These are phyloP conservation scores for Beta vulgaris DNA, from an alignment of 148 eudicot genomes.

Conservation along the genomic window DNA sequence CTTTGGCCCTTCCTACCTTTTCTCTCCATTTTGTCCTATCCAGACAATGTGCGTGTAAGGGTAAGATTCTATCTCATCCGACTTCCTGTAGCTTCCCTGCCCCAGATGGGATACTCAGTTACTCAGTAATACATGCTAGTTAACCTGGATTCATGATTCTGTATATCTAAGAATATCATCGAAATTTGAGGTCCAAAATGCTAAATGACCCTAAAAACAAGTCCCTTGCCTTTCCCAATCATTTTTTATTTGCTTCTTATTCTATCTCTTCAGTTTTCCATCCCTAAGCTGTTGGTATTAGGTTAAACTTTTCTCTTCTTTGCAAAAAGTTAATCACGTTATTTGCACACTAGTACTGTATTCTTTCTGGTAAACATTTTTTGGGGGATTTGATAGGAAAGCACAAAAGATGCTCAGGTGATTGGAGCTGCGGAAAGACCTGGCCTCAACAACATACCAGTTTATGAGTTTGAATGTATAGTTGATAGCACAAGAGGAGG, in stretches of 20 bases:
- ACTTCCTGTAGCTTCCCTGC: neutral
- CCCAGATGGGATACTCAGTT: neutral
- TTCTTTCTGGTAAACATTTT: neutral
- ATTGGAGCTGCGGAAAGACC: slow-evolving; percentile 58
- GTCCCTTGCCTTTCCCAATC: neutral
- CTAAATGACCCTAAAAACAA: too few relatives aligned
- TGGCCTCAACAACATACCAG: slow-evolving; percentile 49
- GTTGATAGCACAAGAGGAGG: slow-evolving; percentile 93
- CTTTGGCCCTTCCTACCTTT: too few relatives aligned
- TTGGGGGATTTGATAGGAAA: slow-evolving; percentile 44
- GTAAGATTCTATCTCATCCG: neutral
- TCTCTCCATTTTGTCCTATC: too few relatives aligned
- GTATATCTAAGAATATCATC: neutral
- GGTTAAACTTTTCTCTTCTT: neutral
- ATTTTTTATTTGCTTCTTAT: too few relatives aligned
- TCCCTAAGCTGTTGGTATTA: too few relatives aligned
- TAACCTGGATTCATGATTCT: neutral
- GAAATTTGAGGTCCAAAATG: neutral
- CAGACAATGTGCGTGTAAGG: too few relatives aligned
- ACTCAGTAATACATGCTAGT: neutral
- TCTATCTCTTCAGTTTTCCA: too few relatives aligned
- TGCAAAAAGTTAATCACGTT: too few relatives aligned
- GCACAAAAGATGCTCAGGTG: slow-evolving; percentile 80
- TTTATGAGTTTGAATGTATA: slow-evolving; percentile 79
- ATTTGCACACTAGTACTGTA: too few relatives aligned